Conservation (phyloP, 2,329 filamentous ascomycete genomes). For the Calonectria ilicicola region DNA sequence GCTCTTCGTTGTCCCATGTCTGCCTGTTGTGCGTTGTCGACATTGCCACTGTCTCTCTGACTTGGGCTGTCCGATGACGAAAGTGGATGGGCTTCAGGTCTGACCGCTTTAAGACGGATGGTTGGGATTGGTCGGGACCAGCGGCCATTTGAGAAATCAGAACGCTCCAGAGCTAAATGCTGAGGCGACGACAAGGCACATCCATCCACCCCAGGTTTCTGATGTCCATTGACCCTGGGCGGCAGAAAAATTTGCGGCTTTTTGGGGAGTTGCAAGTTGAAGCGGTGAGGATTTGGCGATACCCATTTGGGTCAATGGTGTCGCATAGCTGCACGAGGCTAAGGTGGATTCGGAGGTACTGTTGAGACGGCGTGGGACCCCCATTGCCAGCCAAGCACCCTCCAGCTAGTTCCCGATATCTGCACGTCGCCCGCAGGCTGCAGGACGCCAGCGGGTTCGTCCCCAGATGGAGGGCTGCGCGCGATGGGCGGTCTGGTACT, state of each 20-base stretch:
- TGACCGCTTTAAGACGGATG: constrained; percentile 39
- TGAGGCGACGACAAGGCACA: constrained; percentile 25
- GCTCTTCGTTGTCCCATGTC: not conserved
- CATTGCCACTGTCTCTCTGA: not conserved
- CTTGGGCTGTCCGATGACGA: constrained; percentile 31
- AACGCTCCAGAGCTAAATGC: not conserved
- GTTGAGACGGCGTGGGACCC: constrained; percentile 29
- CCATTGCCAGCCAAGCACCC: constrained; percentile 4
- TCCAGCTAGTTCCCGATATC: constrained; percentile 25
- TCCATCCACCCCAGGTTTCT: constrained; percentile 30
- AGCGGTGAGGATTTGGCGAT: constrained; percentile 45
- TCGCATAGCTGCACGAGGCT: constrained; percentile 40
- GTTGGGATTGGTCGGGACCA: constrained; percentile 25
- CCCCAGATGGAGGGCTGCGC: constrained; percentile 7
- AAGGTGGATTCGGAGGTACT: constrained; percentile 32
- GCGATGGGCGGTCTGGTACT: constrained; percentile 11
- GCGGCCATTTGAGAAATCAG: constrained; percentile 20
- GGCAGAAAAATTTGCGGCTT: constrained; percentile 41
- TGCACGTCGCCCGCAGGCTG: constrained; percentile 27
- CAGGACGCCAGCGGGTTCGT: constrained; percentile 23
- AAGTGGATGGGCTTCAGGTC: constrained; percentile 37
- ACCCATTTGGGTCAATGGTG: constrained; percentile 38
- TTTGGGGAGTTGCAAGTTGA: constrained; percentile 36
- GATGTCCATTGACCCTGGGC: constrained; percentile 17
- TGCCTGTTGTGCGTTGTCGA: not conserved